These are phyloP conservation scores for Cyclospora cayetanensis DNA, from an alignment of 169 alveolate genomes.

Conservation along the genomic window DNA sequence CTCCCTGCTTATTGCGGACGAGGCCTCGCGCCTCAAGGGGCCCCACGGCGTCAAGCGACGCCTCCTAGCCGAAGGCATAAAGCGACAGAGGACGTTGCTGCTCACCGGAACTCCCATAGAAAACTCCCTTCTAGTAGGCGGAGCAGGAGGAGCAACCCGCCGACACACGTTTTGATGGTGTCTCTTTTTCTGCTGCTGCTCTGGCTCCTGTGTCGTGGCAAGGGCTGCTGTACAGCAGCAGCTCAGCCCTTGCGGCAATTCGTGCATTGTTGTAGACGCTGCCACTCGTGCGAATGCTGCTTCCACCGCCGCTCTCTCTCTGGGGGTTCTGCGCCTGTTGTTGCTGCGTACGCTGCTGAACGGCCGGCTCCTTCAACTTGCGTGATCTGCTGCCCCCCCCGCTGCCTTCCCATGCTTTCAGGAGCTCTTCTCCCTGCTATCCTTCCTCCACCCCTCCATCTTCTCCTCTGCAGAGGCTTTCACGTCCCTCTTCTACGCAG, in stretches of 20 bases:
- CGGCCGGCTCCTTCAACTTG: neutral
- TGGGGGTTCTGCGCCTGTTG: neutral
- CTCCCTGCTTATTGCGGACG: neutral
- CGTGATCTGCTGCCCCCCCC: neutral
- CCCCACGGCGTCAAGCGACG: neutral
- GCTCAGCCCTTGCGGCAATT: neutral
- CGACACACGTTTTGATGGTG: neutral
- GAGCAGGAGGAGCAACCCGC: neutral
- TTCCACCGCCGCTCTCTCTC: neutral
- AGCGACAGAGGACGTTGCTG: neutral
- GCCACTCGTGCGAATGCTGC: neutral
- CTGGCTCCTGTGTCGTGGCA: neutral
- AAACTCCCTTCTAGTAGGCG: neutral
- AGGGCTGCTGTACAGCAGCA: neutral
- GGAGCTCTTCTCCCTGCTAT: slow-evolving; percentile 30
- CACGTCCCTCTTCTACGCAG: neutral
- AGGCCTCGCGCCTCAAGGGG: slow-evolving; percentile 18
- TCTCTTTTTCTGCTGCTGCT: neutral
- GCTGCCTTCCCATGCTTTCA: neutral
- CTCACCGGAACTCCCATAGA: slow-evolving; percentile 40
- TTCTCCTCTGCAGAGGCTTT: neutral
- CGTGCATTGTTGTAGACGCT: neutral
- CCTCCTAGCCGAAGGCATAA: neutral
- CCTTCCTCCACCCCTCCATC: neutral
- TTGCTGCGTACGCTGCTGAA: neutral